Evolutionary conservation across 352 stramenopile genomes (phyloP), one percentile per base, ranked within the genome.

Genomic region (Phytophthora gonapodyides): DNA sequence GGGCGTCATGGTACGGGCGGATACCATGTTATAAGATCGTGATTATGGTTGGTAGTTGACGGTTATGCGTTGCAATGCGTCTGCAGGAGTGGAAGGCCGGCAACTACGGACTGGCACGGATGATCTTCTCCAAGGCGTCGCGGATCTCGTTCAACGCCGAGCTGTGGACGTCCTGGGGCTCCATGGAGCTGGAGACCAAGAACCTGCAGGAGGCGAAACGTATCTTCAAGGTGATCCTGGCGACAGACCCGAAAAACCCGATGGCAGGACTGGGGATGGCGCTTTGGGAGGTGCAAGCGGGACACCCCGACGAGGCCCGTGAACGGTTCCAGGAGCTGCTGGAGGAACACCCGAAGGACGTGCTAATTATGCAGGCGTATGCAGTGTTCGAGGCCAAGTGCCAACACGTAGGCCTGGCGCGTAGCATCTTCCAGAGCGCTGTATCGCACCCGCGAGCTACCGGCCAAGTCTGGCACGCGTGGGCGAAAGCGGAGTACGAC

Each of bases 401-500:
- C 17, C 79, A 92, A 49, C 74, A 94, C 62, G 61, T 94, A 65
- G 57, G 68, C 41, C 48, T 87, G 16, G 84, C 87, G n/a, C 64
- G 87, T 1, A 71, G 80, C 31, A 73, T 96, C 27, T 94, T 96
- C 30, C 68, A 80, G 30, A 64, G 44, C 3, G 80, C 80, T 11
- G 74, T 75, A 0, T 57, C 69, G n/a, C 78, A 89, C 47, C 64
- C 71, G 9, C 61, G 77, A 42, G 81, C 76, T 5, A 89, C 78
- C 2, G 81, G 76, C 21, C 82, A 96, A 64, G 84, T 96, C 13
- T 96, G 84, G 81, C 87, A 96, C 52, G 87, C 87, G 40, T 96
- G 84, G 84, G 87, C 81, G 21, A 91, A 96, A 62, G 80, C 84
- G 42, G 87, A 96, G 64, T 96, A 76, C 43, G 82, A 93, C 40